These are phyloP conservation scores for Trametes meyenii DNA, from an alignment of 768 basidiomycete species.

Conservation along the genomic window DNA sequence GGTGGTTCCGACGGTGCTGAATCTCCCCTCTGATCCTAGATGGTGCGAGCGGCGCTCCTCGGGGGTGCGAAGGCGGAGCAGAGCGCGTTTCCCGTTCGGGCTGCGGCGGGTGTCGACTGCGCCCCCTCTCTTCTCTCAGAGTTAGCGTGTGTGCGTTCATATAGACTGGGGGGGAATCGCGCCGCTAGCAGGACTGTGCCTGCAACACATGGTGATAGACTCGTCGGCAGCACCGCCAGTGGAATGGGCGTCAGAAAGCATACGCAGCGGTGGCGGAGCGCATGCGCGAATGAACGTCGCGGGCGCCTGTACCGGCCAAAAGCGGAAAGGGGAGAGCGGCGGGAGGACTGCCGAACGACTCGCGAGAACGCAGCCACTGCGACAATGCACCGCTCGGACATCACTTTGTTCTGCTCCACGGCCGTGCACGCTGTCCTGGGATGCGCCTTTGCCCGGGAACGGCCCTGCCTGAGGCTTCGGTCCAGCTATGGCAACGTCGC, in stretches of 20 bases:
- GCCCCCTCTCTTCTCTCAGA: no score
- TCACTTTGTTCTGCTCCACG: neutral
- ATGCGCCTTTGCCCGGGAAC: neutral
- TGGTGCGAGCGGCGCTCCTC: no score
- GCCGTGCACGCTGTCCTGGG: neutral
- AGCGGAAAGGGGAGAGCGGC: neutral
- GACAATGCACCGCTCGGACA: no score
- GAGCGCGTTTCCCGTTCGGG: no score
- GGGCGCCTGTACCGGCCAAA: neutral
- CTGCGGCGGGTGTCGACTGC: no score
- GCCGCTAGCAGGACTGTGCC: no score
- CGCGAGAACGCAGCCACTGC: no score
- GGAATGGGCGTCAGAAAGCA: conserved; percentile 1
- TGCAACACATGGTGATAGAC: conserved; percentile 4
- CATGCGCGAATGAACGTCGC: neutral
- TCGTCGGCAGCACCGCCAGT: neutral
- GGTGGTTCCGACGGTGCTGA: no score
- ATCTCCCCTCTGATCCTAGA: no score
- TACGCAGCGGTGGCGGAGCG: no score
- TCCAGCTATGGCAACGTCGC: conserved; percentile 5
- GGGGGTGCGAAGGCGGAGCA: no score
- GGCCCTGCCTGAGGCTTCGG: neutral
- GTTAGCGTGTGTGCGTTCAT: no score
- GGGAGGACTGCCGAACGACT: neutral
- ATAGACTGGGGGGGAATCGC: neutral